Base-by-base conservation (phyloP, 371 early-diverging fungal genomes). In the Mycotypha africana region DNA sequence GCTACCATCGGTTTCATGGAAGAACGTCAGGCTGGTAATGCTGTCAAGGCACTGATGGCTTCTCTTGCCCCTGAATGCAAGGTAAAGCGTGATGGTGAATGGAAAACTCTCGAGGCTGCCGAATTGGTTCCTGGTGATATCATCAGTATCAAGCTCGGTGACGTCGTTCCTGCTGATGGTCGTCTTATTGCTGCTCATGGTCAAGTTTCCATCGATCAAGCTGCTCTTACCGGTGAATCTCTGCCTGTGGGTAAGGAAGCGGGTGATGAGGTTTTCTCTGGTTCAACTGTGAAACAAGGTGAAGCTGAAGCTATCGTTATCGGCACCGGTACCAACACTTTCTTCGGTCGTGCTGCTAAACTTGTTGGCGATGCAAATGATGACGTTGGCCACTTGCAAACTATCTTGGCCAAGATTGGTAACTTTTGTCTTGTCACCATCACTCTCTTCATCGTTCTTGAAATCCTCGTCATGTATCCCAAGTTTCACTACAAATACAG, bases 271-370 rank as follows among this genome's bases (percentile, higher is more conserved):
- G 72, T 88, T 35, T 82, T 82, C 56, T 92, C 92, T 43, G 78
- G 79, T 39, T 81, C 86, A 14, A 90, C 93, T 17, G 92, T 94
- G 49, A 91, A 93, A 74, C 92, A 93, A 67, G 95, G 95, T 50
- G 91, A 92, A 67, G 92, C 90, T 34, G 79, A 78, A 58, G 94
- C 92, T 31, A 74, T 93, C 16, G 91, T 93, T 38, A 89, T 90
- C 35, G 81, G 79, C 49, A 93, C 93, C 35, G 94, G 94, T 38
- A 51, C 78, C 50, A 82, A 85, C 65, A 95, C 95, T 23, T 91
- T 89, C 71, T 89, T 95, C 55, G 96, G 95, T 47, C 85, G 84
- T 56, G 93, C 93, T 45, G 91, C 91, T 56, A 76, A 82, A 58
- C 79, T 88, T 10, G 91, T 93, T 33, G 79, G 85, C 40, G 74